Evolutionary conservation across 768 basidiomycete genomes (phyloP), one percentile per base, ranked within the genome.

Genomic region (Tylopilus rubrobrunneus): DNA sequence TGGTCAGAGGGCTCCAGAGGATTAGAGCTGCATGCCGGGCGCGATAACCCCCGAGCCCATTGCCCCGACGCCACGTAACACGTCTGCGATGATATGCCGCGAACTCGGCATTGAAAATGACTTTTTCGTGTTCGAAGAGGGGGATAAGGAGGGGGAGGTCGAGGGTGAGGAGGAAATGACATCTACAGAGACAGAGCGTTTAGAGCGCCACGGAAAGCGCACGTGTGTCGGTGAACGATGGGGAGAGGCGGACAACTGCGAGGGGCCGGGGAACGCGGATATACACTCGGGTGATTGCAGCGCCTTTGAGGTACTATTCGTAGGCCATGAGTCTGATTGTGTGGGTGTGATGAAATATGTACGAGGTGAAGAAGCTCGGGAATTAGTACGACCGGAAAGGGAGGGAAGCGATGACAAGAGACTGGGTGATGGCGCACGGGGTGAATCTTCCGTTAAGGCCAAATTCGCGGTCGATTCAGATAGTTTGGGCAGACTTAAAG

Each of bases 41-140:
- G 27, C 50, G 1, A 58, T 40, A 3, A 53, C 48, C 2, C 52
- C 23, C 6, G 55, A 23, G 25, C 55, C 56, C 15, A 77, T 74
- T 29, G 71, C 70, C 33, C 71, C 70, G 4, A 80, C 77, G 1
- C 78, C 76, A 46, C 73, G 77, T 29, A 80, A 54, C 27, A 77
- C 68, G 51, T 77, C 76, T 2, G 66, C 68, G 21, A 69, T 50
- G 17, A 70, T 40, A 41, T 68, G 60, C n/a, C 59, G 57, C 7
- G 68, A 46, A 17, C 27, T 53, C 23, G 60, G 43, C 2, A 57
- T 49, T 7, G 57, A 51, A 42, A 64, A 55, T 5, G 62, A 49
- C 31, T 52, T 63, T 39, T 57, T 67, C 14, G 52, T 7, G 19
- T 48, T 52, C 9, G 48, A 28, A 2, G 58, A 53, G 3, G 45